A percentile compares a stretch with the other conserved stretches of the same genome.
Conservation (phyloP, 73 alveolate species). For the Paramecium caudatum region DNA sequence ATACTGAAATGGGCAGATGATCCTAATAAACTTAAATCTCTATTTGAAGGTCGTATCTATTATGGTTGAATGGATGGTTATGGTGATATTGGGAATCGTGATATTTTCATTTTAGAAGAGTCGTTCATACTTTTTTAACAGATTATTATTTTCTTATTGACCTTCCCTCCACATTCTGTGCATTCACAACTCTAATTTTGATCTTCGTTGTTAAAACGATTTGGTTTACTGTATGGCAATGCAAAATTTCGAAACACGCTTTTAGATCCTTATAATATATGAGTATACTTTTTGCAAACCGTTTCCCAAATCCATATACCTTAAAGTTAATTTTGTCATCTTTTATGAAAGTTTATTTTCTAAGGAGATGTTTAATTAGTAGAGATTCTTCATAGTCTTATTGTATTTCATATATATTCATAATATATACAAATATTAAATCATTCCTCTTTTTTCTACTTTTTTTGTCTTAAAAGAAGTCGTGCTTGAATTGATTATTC, state of each 20-base stretch:
- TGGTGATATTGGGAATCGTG: constrained; percentile 17
- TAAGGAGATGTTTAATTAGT: no score
- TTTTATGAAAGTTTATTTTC: no score
- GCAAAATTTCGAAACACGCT: neutral
- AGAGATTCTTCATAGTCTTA: no score
- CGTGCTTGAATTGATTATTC: constrained; percentile 18
- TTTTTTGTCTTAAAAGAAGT: neutral
- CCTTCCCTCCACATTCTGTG: constrained; percentile 25
- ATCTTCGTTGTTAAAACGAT: neutral
- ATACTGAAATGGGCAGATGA: constrained; percentile 39
- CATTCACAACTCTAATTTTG: constrained; percentile 20
- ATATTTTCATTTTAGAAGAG: neutral
- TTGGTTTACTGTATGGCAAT: neutral
- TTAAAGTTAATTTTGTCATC: no score
- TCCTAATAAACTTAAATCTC: constrained; percentile 27
- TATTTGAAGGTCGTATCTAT: neutral
- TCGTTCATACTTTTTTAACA: neutral
- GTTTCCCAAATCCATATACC: neutral
- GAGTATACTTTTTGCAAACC: neutral
- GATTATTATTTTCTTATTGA: neutral
- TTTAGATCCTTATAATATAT: neutral
- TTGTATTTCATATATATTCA: neutral
- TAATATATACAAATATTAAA: neutral
- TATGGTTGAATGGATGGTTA: constrained; percentile 10
- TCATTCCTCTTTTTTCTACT: constrained; percentile 11